Conservation (phyloP, 306 rosid genomes). For the Sechiopsis laciniata region DNA sequence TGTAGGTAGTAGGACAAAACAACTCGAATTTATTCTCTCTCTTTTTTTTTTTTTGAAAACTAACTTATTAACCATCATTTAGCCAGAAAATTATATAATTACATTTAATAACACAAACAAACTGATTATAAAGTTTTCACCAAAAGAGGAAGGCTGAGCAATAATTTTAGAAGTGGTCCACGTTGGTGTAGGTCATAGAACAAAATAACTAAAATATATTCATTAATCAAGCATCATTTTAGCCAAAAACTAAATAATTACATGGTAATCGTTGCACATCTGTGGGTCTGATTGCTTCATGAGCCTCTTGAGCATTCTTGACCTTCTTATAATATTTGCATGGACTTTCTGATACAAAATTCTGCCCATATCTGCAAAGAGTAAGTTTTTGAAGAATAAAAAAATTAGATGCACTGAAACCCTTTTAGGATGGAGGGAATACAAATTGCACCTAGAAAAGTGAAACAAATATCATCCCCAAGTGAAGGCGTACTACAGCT, state of each 20-base stretch:
- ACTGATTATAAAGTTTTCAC: conserved; percentile 21
- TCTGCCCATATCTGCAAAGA: conserved; percentile 70
- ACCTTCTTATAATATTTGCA: conserved; percentile 83
- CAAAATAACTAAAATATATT: neutral
- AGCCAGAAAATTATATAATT: conserved; percentile 26
- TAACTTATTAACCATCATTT: neutral
- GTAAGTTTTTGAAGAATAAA: conserved; percentile 23
- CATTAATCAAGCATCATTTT: conserved; percentile 8
- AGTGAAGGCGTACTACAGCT: neutral
- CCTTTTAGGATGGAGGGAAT: neutral
- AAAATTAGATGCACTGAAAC: conserved; percentile 14
- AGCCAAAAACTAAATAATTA: conserved; percentile 30
- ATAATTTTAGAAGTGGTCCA: conserved; percentile 18
- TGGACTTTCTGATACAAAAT: conserved; percentile 50
- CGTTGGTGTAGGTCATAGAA: conserved; percentile 8
- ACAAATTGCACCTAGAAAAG: conserved; percentile 1
- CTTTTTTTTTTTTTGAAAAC: too few species aligned
- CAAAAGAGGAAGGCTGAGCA: conserved; percentile 20
- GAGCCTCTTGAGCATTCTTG: conserved; percentile 99
- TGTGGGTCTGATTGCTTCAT: conserved; percentile 96
- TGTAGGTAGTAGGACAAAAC: neutral
- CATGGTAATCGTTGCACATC: conserved; percentile 78
- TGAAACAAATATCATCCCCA: neutral
- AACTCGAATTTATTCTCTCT: neutral
- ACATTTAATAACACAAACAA: conserved; percentile 39